A percentile compares a stretch with the other conserved stretches of the same genome.
Conservation (phyloP, 192 early-diverging fungal genomes). For the Linnemannia schmuckeri region DNA sequence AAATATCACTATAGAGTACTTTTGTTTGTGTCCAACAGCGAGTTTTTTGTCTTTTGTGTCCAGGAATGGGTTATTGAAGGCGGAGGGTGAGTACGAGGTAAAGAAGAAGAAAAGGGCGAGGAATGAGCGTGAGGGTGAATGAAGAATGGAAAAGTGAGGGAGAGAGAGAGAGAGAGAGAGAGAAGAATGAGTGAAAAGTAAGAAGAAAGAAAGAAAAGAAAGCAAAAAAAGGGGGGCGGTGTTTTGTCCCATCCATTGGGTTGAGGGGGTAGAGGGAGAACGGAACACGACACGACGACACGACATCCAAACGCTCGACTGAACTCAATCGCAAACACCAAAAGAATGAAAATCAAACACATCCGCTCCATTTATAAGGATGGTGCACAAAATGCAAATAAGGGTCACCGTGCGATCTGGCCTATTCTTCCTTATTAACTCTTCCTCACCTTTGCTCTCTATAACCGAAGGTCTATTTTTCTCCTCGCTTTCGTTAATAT, state of each 20-base stretch:
- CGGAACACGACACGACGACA: not conserved
- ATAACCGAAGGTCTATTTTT: not conserved
- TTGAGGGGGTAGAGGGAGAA: not conserved
- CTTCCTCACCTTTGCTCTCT: not conserved
- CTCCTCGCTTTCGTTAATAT: too few relatives aligned
- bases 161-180: too few relatives aligned
- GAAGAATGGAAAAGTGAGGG: not conserved
- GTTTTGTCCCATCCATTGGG: not conserved
- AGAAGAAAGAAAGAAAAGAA: not conserved
- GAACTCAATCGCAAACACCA: not conserved
- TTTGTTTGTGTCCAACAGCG: not conserved
- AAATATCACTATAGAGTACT: not conserved
- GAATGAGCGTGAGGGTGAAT: not conserved
- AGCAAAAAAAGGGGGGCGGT: not conserved
- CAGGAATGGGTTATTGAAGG: not conserved
- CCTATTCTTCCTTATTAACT: not conserved
- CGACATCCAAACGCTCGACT: not conserved
- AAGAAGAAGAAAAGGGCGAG: not conserved
- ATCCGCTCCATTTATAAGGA: not conserved
- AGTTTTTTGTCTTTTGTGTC: not conserved
- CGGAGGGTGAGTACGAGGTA: not conserved
- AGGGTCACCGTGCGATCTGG: not conserved
- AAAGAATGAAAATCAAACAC: not conserved
- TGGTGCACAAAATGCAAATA: not conserved
- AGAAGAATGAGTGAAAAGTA: not conserved